Evolutionary conservation across 192 early-diverging fungal genomes (phyloP).

Genomic region (Kappamyces sp.): DNA sequence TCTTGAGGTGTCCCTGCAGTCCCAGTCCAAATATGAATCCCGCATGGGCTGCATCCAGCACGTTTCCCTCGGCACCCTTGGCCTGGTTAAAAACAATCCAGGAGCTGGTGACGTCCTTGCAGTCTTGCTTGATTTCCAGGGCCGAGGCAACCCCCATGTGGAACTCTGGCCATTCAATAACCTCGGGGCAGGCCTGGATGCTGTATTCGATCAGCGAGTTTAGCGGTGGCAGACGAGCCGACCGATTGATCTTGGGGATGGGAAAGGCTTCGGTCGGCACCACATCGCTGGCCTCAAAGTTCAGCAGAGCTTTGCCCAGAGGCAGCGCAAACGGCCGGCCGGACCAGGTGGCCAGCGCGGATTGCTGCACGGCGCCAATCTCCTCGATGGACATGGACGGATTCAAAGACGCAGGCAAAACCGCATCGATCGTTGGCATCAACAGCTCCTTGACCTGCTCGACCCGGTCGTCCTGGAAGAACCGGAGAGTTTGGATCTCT

Average conservation of each 20-base stretch:
- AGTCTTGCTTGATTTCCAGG: slow-evolving; percentile 56
- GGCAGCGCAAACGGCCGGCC: slow-evolving; percentile 60
- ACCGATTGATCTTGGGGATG: slow-evolving; percentile 50
- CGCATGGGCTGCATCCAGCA: slow-evolving; percentile 57
- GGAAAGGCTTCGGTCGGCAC: slow-evolving; percentile 51
- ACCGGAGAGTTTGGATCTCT: not conserved
- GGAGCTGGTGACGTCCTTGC: slow-evolving; percentile 51
- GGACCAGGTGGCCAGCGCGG: slow-evolving; percentile 28
- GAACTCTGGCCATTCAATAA: slow-evolving; percentile 76
- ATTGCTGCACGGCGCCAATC: slow-evolving; percentile 41
- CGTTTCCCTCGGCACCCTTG: slow-evolving; percentile 8
- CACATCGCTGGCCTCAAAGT: slow-evolving; percentile 53
- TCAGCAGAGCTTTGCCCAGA: slow-evolving; percentile 61
- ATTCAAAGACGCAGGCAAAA: not conserved
- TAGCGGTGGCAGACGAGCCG: slow-evolving; percentile 61
- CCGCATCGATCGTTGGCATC: not conserved
- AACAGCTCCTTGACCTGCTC: not conserved
- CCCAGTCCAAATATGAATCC: slow-evolving; percentile 78
- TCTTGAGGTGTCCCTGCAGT: slow-evolving; percentile 65
- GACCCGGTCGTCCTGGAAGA: not conserved
- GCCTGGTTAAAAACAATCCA: slow-evolving; percentile 79
- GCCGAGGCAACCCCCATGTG: slow-evolving; percentile 82
- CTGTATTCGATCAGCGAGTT: slow-evolving; percentile 53
- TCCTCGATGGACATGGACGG: slow-evolving; percentile 18
- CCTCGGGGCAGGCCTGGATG: slow-evolving; percentile 27